Conservation (phyloP, 139 green algal genomes). For the Bryopsis sp. region DNA sequence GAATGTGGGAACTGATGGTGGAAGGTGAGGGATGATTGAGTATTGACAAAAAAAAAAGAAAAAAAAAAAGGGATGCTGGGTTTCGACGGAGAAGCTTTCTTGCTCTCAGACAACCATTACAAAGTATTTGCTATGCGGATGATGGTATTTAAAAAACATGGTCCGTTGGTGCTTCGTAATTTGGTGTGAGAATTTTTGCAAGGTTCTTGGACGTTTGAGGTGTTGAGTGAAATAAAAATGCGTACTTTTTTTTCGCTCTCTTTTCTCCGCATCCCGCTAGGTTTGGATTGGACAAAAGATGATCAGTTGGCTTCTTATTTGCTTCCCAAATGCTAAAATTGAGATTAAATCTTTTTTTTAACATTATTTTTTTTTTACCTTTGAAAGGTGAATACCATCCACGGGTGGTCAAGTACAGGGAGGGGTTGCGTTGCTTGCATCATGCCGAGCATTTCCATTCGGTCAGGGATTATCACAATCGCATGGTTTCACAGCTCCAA, state of each 20-base stretch:
- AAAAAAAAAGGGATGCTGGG: too few species aligned
- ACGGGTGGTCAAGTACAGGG: conserved; percentile 17
- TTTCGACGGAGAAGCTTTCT: not conserved
- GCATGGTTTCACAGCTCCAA: not conserved
- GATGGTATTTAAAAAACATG: not conserved
- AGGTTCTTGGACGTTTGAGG: too few species aligned
- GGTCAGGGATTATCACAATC: conserved; percentile 16
- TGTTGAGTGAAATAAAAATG: too few species aligned
- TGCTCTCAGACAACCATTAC: not conserved
- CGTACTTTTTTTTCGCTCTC: too few species aligned
- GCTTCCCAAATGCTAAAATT: too few species aligned
- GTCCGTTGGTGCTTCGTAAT: too few species aligned
- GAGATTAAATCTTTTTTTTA: not conserved
- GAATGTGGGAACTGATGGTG: conserved; percentile 18
- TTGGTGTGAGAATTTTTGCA: too few species aligned
- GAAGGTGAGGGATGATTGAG: not conserved
- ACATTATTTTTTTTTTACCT: not conserved
- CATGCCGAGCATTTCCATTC: conserved; percentile 17
- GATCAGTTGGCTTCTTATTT: too few species aligned
- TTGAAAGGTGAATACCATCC: conserved; percentile 17
- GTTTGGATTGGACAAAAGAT: too few species aligned
- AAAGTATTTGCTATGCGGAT: conserved; percentile 1
- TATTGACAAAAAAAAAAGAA: not conserved
- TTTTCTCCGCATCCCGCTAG: too few species aligned
- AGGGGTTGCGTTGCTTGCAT: conserved; percentile 18